These are phyloP conservation scores for Epichloe glyceriae DNA, from an alignment of 2,329 filamentous ascomycete genomes.

Conservation along the genomic window DNA sequence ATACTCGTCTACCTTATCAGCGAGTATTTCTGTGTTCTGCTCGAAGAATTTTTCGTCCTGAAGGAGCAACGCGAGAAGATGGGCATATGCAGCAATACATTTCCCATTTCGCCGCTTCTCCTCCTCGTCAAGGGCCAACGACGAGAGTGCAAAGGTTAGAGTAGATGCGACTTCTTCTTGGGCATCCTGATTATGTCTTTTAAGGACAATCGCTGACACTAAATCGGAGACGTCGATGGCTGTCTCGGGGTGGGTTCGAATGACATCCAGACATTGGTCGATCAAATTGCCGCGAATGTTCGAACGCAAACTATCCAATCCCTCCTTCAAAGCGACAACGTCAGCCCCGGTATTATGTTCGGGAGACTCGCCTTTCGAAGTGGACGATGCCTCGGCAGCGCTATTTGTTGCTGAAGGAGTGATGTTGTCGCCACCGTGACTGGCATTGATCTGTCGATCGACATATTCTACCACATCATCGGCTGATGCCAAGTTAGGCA, in stretches of 20 bases:
- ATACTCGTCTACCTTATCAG: conserved; percentile 63
- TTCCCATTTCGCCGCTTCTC: conserved; percentile 49
- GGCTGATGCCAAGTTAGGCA: conserved; percentile 9
- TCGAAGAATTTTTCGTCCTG: conserved; percentile 74
- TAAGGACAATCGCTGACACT: conserved; percentile 57
- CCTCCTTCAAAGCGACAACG: conserved; percentile 45
- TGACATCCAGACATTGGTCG: conserved; percentile 78
- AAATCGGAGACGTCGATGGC: conserved; percentile 87
- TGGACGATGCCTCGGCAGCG: conserved; percentile 2
- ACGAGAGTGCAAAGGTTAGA: conserved; percentile 71
- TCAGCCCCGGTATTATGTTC: conserved; percentile 8
- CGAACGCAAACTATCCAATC: conserved; percentile 62
- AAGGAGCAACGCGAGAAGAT: conserved; percentile 76
- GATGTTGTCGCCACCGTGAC: neutral
- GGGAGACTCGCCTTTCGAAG: conserved; percentile 6
- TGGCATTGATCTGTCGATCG: conserved; percentile 1
- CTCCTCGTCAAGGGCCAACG: conserved; percentile 47
- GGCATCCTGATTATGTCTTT: conserved; percentile 41
- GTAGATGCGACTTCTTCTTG: conserved; percentile 69
- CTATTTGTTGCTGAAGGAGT: conserved; percentile 3
- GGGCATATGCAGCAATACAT: conserved; percentile 75
- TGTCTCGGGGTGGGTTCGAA: conserved; percentile 74
- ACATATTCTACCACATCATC: conserved; percentile 4
- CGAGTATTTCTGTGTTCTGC: conserved; percentile 59
- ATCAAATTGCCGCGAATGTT: conserved; percentile 67